phyloP scores from a whole-genome alignment of 352 stramenopile genomes.

The Phytophthora sansomeana region DNA sequence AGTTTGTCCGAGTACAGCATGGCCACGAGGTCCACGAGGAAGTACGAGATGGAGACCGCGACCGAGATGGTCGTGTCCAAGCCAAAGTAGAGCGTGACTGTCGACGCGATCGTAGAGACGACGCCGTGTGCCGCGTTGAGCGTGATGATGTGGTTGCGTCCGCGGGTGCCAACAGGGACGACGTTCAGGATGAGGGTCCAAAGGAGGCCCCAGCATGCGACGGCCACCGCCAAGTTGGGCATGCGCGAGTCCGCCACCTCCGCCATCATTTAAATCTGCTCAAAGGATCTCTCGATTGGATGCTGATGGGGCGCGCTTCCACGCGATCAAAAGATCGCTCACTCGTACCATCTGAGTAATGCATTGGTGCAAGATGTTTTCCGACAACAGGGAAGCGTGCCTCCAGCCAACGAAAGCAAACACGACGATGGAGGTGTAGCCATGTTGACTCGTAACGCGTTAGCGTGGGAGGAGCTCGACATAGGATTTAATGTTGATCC shows the following conservation, averaged over 20 bases:
- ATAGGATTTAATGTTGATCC: no score
- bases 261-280: not conserved
- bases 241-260: slow-evolving; percentile 42
- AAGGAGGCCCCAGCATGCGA: slow-evolving; percentile 52
- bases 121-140: slow-evolving; percentile 76
- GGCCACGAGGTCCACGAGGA: slow-evolving; percentile 71
- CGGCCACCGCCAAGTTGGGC: slow-evolving; percentile 36
- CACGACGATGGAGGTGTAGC: no score
- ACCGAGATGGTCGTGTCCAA: slow-evolving; percentile 68
- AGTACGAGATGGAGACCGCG: slow-evolving; percentile 69
- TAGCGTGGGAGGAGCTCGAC: no score
- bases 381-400: no score
- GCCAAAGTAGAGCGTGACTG: slow-evolving; percentile 46
- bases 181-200: slow-evolving; percentile 61
- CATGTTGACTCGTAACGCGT: no score
- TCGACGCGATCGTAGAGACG: slow-evolving; percentile 61
- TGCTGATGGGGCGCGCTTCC: no score
- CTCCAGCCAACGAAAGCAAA: no score
- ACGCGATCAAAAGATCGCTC: no score
- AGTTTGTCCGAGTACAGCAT: slow-evolving; percentile 69
- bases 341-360: no score
- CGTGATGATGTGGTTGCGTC: slow-evolving; percentile 72
- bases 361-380: no score
- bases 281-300: no score
- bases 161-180: slow-evolving; percentile 47